Evolutionary conservation across 495 filamentous ascomycete genomes (phyloP).

Genomic region (Rostrohypoxylon terebratum): DNA sequence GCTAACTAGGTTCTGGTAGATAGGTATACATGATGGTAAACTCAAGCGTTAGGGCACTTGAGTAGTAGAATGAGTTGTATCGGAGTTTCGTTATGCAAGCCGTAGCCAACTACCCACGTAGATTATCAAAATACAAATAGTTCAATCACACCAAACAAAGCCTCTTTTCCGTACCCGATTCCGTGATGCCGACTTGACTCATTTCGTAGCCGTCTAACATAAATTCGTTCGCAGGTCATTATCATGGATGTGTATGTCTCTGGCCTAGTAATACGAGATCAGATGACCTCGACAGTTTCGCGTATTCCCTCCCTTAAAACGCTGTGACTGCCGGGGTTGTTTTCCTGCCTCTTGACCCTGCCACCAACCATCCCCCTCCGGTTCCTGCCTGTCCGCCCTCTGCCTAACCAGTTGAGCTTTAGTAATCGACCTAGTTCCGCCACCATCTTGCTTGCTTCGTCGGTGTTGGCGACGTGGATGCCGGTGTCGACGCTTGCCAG

Average conservation of each 20-base stretch:
- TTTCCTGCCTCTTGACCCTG: constrained; percentile 52
- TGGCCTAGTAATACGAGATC: constrained; percentile 14
- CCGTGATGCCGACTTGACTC: constrained; percentile 6
- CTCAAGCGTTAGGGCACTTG: neutral
- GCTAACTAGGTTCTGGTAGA: constrained; percentile 23
- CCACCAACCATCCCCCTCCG: constrained; percentile 83
- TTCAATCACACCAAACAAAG: neutral
- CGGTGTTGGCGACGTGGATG: constrained; percentile 50
- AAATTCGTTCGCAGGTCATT: neutral
- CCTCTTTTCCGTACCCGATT: neutral
- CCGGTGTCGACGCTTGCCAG: constrained; percentile 72
- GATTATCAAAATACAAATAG: neutral
- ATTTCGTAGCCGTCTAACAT: constrained; percentile 5
- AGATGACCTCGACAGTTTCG: constrained; percentile 46
- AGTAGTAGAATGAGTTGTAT: neutral
- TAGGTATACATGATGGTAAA: neutral
- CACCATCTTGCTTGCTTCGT: constrained; percentile 81
- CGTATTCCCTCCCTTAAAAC: constrained; percentile 42
- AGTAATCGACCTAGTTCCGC: constrained; percentile 84
- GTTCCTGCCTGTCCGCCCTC: constrained; percentile 90
- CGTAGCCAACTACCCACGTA: neutral
- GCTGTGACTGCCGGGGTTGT: constrained; percentile 26
- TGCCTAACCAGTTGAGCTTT: constrained; percentile 95
- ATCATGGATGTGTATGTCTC: neutral
- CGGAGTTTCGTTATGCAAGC: neutral